Conservation (phyloP, 73 alveolate genomes). For the Paramecium caudatum region DNA sequence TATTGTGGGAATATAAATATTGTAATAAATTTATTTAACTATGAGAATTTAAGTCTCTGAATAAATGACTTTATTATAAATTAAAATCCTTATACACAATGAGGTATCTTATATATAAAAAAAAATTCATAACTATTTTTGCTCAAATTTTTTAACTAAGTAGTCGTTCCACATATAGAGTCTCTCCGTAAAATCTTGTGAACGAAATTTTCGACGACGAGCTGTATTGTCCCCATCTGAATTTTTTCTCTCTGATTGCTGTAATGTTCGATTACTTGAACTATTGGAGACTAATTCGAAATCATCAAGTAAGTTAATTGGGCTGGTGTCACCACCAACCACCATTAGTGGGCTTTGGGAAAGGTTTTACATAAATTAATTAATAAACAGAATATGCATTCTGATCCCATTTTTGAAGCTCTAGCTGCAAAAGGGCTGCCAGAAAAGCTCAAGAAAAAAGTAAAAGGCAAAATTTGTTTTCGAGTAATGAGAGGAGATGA, state of each 20-base stretch:
- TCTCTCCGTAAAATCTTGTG: conserved; percentile 43
- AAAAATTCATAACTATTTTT: conserved; percentile 32
- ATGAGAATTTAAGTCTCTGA: too few relatives aligned
- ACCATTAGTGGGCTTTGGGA: not conserved
- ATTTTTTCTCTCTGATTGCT: conserved; percentile 39
- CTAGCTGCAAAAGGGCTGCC: not conserved
- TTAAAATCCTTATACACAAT: too few relatives aligned
- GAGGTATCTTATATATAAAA: too few relatives aligned
- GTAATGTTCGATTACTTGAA: not conserved
- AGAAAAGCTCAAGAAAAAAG: not conserved
- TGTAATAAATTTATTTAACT: too few relatives aligned
- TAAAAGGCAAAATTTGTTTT: conserved; percentile 25
- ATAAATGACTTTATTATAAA: too few relatives aligned
- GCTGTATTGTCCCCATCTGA: conserved; percentile 27
- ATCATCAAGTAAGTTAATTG: not conserved
- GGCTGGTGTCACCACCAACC: conserved; percentile 12
- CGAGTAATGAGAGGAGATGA: not conserved
- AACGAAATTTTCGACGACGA: not conserved
- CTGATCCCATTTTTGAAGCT: conserved; percentile 22
- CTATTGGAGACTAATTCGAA: not conserved
- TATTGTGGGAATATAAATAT: too few relatives aligned
- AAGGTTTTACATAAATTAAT: not conserved
- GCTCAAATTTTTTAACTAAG: conserved; percentile 37
- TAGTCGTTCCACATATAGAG: conserved; percentile 16
- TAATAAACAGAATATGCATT: conserved; percentile 1